These are phyloP conservation scores for Haplosporangium sp. DNA, from an alignment of 371 early-diverging fungal species.

Conservation along the genomic window DNA sequence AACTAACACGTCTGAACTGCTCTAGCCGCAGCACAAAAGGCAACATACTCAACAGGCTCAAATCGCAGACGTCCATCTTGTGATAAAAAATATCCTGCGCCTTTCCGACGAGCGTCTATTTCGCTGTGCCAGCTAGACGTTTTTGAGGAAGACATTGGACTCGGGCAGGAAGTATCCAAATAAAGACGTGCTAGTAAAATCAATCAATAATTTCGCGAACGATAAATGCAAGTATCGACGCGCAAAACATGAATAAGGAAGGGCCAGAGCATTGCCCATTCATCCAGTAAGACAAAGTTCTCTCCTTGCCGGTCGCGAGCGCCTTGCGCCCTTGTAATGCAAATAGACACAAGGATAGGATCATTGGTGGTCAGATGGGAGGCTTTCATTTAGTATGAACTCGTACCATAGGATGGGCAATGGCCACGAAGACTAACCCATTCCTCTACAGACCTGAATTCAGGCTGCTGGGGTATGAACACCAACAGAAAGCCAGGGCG, in stretches of 20 bases:
- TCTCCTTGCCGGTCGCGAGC: conserved; percentile 18
- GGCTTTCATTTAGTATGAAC: conserved; percentile 11
- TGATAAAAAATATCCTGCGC: conserved; percentile 13
- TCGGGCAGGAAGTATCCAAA: not conserved
- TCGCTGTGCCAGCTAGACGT: not conserved
- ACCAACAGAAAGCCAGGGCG: conserved; percentile 14
- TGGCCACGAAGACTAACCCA: conserved; percentile 15
- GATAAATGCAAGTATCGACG: not conserved
- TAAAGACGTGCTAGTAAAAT: not conserved
- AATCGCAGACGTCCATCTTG: conserved; percentile 7
- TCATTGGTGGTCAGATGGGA: conserved; percentile 15
- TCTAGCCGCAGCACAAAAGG: not conserved
- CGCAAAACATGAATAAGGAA: not conserved
- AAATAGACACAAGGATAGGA: not conserved
- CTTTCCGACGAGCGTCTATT: not conserved
- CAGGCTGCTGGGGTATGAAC: not conserved
- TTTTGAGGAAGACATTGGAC: not conserved
- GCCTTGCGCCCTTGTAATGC: not conserved
- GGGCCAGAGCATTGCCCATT: not conserved
- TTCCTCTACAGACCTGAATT: conserved; percentile 15
- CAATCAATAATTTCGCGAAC: not conserved
- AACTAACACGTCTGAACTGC: not conserved
- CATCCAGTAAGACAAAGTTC: not conserved
- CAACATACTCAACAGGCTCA: conserved; percentile 6
- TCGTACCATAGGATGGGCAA: conserved; percentile 16